A percentile compares a stretch with the other conserved stretches of the same genome.
phyloP scores from a whole-genome alignment of 2,329 filamentous ascomycete species.

The Cryphonectria parasitica region DNA sequence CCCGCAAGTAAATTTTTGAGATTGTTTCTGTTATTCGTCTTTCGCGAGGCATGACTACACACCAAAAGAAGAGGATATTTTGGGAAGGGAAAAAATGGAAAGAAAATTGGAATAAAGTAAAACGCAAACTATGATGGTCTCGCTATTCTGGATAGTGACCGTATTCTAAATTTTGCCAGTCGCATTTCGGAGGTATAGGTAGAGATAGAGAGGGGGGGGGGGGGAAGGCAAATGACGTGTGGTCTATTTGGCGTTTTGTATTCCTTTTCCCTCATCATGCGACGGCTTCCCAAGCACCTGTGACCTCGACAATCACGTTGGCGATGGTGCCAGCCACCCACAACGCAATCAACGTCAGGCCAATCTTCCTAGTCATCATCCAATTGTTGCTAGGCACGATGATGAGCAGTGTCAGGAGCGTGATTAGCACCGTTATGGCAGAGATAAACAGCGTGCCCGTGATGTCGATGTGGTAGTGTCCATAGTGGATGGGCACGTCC shows the following conservation, averaged over 20 bases:
- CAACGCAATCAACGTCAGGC: constrained; percentile 75
- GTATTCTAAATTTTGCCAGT: neutral
- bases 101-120: neutral
- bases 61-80: neutral
- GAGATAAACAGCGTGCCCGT: constrained; percentile 84
- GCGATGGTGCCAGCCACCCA: constrained; percentile 80
- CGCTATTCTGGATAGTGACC: neutral
- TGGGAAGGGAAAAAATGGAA: too few relatives aligned
- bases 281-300: constrained; percentile 53
- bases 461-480: constrained; percentile 81
- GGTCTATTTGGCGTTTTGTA: neutral
- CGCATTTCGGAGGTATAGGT: neutral
- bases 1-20: neutral
- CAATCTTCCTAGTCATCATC: constrained; percentile 82
- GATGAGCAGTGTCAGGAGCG: constrained; percentile 76
- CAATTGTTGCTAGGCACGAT: constrained; percentile 84
- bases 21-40: neutral
- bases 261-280: constrained; percentile 29
- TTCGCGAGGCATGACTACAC: neutral
- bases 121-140: constrained; percentile 6
- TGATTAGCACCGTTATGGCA: constrained; percentile 80
- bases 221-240: neutral
- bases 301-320: constrained; percentile 81
- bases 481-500: constrained; percentile 64
- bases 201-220: neutral